Conservation (phyloP, 768 basidiomycete species). For the Kwoniella dendrophila region DNA sequence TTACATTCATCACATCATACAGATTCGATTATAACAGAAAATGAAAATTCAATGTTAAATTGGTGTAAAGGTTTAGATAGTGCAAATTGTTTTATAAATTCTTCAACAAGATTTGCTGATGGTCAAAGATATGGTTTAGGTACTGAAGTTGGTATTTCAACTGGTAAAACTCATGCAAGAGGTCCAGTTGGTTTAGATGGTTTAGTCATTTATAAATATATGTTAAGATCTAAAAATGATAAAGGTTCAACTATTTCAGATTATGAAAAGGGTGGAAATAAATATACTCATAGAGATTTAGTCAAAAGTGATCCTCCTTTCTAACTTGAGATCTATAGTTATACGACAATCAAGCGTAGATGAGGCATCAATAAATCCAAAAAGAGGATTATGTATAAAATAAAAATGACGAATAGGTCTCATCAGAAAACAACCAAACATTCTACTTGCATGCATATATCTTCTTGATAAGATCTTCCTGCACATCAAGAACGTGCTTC, state of each 20-base stretch:
- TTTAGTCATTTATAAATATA: conserved; percentile 93
- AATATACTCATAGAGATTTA: conserved; percentile 60
- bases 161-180: conserved; percentile 91
- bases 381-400: too few species aligned
- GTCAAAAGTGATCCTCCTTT: conserved; percentile 37
- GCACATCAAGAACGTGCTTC: too few species aligned
- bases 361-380: too few species aligned
- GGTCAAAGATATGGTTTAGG: conserved; percentile 97
- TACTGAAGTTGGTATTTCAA: conserved; percentile 96
- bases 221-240: conserved; percentile 73
- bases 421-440: too few species aligned
- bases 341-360: too few species aligned
- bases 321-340: conserved; percentile 6
- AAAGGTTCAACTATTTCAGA: conserved; percentile 84
- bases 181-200: conserved; percentile 95
- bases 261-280: conserved; percentile 71
- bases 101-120: conserved; percentile 93
- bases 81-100: conserved; percentile 90
- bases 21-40: conserved; percentile 87
- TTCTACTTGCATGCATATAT: too few species aligned
- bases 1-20: conserved; percentile 92
- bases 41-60: conserved; percentile 61
- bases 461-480: too few species aligned
- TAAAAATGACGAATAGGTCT: too few species aligned
- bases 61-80: conserved; percentile 90